These are phyloP conservation scores for Crassisporium funariophilum DNA, from an alignment of 768 basidiomycete genomes.

Conservation along the genomic window DNA sequence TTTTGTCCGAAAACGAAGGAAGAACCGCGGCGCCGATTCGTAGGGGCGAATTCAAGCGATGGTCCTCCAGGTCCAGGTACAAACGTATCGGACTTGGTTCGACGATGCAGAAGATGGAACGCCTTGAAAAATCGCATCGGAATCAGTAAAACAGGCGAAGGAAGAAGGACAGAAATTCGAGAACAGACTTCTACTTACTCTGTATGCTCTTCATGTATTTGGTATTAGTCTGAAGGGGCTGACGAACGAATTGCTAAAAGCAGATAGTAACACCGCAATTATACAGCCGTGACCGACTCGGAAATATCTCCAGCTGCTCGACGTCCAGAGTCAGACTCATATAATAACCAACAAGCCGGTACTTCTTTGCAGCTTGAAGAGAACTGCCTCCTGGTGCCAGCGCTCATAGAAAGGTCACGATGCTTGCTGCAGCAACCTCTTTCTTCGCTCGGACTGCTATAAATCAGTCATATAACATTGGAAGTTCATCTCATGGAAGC, in stretches of 20 bases:
- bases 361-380: too few species aligned
- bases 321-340: not conserved
- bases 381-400: not conserved
- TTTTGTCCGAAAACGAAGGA: slow-evolving; percentile 5
- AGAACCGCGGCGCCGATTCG: slow-evolving; percentile 3
- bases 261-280: too few species aligned
- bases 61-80: slow-evolving; percentile 24
- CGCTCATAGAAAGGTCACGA: slow-evolving; percentile 29
- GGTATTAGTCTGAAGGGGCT: too few species aligned
- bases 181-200: too few species aligned
- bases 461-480: slow-evolving; percentile 77
- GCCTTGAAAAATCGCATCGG: slow-evolving; percentile 49
- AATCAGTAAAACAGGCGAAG: not conserved
- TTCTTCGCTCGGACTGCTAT: slow-evolving; percentile 83
- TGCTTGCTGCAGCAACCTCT: slow-evolving; percentile 83
- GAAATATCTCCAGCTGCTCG: too few species aligned
- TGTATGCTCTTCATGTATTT: too few species aligned
- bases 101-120: slow-evolving; percentile 47
- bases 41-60: slow-evolving; percentile 17
- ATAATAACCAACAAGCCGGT: not conserved
- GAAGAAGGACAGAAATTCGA: too few species aligned
- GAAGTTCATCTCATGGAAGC: slow-evolving; percentile 39
- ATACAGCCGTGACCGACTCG: too few species aligned
- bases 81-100: slow-evolving; percentile 48
- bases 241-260: too few species aligned